Evolutionary conservation across 2,329 filamentous ascomycete species (phyloP), one percentile per base, ranked within the genome.

Genomic region (Cercospora nicotianae): DNA sequence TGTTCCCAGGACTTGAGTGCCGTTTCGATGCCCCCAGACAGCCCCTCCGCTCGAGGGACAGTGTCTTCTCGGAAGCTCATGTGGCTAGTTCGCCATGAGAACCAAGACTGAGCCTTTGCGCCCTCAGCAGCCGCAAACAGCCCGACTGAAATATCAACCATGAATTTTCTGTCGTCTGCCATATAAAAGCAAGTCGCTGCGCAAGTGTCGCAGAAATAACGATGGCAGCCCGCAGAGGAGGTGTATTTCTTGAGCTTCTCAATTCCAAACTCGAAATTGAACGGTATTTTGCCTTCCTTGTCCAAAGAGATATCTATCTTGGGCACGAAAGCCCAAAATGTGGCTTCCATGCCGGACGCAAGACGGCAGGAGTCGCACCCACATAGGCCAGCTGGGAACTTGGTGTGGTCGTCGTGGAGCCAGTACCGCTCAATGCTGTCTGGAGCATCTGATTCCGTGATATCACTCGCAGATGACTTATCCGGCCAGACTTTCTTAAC

Each of bases 101-200:
- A 73, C 87, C 87, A 90, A 0, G 75, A 76, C 73, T 87, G 84
- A 3, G 85, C 87, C 69, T 85, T 81, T 0, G 84, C 83, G 0
- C 87, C 87, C 53, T 84, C 82, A 0, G 75, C 67, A 0, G 83
- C 82, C 51, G 80, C 79, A 5, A 91, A 74, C 45, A 77, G 48
- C 0, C 89, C 89, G 8, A 85, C 83, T 68, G 87, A 90, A 8
- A 91, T 84, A 77, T 91, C 88, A 16, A 91, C 81, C 18, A 91
- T 75, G 3, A 83, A 82, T 0, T 85, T 82, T 45, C 88, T 80
- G 68, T 80, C 79, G 3, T 81, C 78, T 63, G 84, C 84, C 72
- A 86, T 83, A 85, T 87, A 91, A 73, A 90, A 91, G 3, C 88
- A 82, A 0, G 84, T 88, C 0, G 90, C 89, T 1, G 89, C 89